Evolutionary conservation across 768 basidiomycete genomes (phyloP).

Genomic region (Suillus clintonianus): DNA sequence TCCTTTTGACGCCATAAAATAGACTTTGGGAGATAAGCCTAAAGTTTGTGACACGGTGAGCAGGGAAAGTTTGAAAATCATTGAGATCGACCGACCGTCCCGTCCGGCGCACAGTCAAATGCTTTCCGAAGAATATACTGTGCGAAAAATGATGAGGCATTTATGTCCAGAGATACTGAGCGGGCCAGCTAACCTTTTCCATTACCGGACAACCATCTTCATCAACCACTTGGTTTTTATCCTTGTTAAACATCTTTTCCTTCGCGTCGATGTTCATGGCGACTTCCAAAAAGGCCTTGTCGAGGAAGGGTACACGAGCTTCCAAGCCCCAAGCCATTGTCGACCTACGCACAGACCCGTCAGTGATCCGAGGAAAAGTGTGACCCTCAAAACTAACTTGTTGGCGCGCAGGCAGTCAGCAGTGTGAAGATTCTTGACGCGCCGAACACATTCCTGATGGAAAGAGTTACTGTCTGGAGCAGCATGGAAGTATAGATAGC

Average conservation of each 20-base stretch:
- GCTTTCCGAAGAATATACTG: slow-evolving; percentile 96
- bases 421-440: slow-evolving; percentile 97
- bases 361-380: slow-evolving; percentile 2
- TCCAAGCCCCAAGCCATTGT: slow-evolving; percentile 99
- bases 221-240: slow-evolving; percentile 70
- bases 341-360: slow-evolving; percentile 52
- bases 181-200: slow-evolving; percentile 76
- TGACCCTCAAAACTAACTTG: slow-evolving; percentile 60
- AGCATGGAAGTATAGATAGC: slow-evolving; percentile 99
- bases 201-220: slow-evolving; percentile 86
- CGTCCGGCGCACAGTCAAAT: slow-evolving; percentile 83
- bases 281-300: slow-evolving; percentile 93
- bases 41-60: slow-evolving; percentile 8
- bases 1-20: slow-evolving; percentile 99
- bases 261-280: slow-evolving; percentile 89
- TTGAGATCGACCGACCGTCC: slow-evolving; percentile 50
- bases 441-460: slow-evolving; percentile 92
- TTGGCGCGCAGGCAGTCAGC: slow-evolving; percentile 97
- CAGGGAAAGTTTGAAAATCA: not conserved
- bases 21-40: slow-evolving; percentile 91
- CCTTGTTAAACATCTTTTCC: slow-evolving; percentile 89
- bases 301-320: slow-evolving; percentile 97
- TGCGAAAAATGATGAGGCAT: slow-evolving; percentile 9
- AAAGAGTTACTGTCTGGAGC: slow-evolving; percentile 87
- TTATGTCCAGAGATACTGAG: not conserved